Evolutionary conservation across 768 basidiomycete genomes (phyloP).

Genomic region (Tylopilus sp.): DNA sequence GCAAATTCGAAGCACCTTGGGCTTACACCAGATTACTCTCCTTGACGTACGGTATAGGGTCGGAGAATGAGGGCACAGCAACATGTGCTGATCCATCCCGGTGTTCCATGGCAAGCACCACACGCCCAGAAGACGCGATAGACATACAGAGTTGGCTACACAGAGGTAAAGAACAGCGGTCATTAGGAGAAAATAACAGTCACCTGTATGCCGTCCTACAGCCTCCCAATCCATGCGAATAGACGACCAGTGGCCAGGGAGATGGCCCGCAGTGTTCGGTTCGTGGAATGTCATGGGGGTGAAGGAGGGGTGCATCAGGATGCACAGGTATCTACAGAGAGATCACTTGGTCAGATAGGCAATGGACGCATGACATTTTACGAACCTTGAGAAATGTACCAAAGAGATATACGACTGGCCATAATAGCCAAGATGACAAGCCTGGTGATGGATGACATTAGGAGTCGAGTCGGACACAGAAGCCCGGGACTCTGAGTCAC

Average conservation of each 20-base stretch:
- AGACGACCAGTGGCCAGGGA: constrained; percentile 77
- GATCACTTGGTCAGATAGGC: not conserved
- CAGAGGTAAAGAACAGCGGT: not conserved
- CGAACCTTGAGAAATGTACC: constrained; percentile 46
- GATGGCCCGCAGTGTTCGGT: constrained; percentile 13
- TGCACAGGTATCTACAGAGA: constrained; percentile 57
- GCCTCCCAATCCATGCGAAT: constrained; percentile 83
- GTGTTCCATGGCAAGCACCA: constrained; percentile 82
- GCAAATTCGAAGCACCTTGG: not conserved
- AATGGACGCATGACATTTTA: not conserved
- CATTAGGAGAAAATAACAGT: not conserved
- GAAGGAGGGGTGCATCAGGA: constrained; percentile 50
- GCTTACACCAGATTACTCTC: constrained; percentile 55
- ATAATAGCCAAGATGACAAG: constrained; percentile 27
- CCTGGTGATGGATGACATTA: constrained; percentile 10
- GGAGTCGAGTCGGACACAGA: not conserved
- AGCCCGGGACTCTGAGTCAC: constrained; percentile 25
- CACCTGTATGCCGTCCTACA: constrained; percentile 69
- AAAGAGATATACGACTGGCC: constrained; percentile 51
- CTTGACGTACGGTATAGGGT: constrained; percentile 47
- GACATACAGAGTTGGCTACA: constrained; percentile 65
- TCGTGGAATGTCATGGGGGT: constrained; percentile 13
- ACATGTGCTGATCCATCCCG: constrained; percentile 73
- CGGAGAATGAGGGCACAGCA: constrained; percentile 36
- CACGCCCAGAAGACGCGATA: constrained; percentile 73